Evolutionary conservation across 2,329 filamentous ascomycete species (phyloP), one percentile per base, ranked within the genome.

Genomic region (Monosporascus sp.): DNA sequence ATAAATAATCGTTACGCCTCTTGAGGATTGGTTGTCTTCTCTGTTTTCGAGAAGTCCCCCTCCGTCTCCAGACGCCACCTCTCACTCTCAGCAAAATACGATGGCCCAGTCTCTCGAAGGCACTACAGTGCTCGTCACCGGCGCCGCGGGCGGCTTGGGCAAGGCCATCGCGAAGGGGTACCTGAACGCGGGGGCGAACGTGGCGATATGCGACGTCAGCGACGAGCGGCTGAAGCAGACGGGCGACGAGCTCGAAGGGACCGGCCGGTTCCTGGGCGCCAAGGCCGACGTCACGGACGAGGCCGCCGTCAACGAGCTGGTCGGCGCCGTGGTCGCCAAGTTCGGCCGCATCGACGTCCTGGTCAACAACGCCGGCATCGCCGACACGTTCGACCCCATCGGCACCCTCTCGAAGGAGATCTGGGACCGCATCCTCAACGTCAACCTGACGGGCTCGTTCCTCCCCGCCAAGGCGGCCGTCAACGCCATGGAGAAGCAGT

Each of bases 391-490:
- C 57, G 75, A 79, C 44, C 74, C 79, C 0, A 77, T 76, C 0
- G 81, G 75, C 17, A 70, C 71, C 7, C 64, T 76, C 49, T 70
- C 76, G 20, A 69, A 70, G 53, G 66, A 65, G 1, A 60, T 73
- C 2, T 84, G 80, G 80, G 74, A 83, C 54, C 69, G 69, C 4
- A 75, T 84, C 6, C 71, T 85, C 37, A 72, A 70, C 14, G 68
- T 84, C 54, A 85, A 85, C 58, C 65, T 83, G 37, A 84, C 78
- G 6, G 81, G 78, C 0, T 72, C 79, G 0, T 80, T 77, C 51
- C 61, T 83, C 45, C 68, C 80, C 48, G 77, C 72, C 51, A 79
- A 80, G 62, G 63, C 74, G 4, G 79, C 76, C 7, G 71, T 83
- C 7, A 72, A 70, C 31, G 70, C 74, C 52, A 75, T 81, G 58